These are phyloP conservation scores for Fraxinus excelsior DNA, from an alignment of 257 asterid species.

Conservation along the genomic window DNA sequence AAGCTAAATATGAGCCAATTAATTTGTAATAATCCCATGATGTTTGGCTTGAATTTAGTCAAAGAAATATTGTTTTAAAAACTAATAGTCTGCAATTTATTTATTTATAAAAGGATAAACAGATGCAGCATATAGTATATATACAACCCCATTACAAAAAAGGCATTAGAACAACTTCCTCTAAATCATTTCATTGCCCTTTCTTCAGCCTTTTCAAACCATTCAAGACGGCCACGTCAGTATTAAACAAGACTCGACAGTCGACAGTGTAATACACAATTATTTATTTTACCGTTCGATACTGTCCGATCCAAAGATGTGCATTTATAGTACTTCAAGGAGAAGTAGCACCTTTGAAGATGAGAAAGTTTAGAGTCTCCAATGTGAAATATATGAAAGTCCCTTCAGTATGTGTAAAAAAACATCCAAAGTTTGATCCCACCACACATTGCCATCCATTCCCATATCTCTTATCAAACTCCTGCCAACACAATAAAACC, in stretches of 20 bases:
- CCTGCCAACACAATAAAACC: slow-evolving; percentile 47
- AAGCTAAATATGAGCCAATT: too few relatives aligned
- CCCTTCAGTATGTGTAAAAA: slow-evolving; percentile 81
- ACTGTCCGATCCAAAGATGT: background rate
- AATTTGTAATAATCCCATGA: too few relatives aligned
- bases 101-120: too few relatives aligned
- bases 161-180: background rate
- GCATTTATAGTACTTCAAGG: slow-evolving; percentile 7
- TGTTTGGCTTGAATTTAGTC: too few relatives aligned
- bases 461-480: slow-evolving; percentile 78
- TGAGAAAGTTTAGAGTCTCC: slow-evolving; percentile 87
- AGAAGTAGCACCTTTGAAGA: slow-evolving; percentile 82
- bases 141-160: background rate
- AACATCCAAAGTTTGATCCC: slow-evolving; percentile 94
- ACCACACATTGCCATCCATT: slow-evolving; percentile 96
- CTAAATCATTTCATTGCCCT: background rate
- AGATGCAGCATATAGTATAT: too few relatives aligned
- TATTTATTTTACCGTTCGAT: background rate
- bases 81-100: too few relatives aligned
- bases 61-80: too few relatives aligned
- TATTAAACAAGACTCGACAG: background rate
- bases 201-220: background rate
- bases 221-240: background rate
- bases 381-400: slow-evolving; percentile 83
- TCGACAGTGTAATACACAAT: background rate